A percentile compares a stretch with the other conserved stretches of the same genome.
phyloP scores from a whole-genome alignment of 139 green algal genomes.

The Tetraselmis chui region DNA sequence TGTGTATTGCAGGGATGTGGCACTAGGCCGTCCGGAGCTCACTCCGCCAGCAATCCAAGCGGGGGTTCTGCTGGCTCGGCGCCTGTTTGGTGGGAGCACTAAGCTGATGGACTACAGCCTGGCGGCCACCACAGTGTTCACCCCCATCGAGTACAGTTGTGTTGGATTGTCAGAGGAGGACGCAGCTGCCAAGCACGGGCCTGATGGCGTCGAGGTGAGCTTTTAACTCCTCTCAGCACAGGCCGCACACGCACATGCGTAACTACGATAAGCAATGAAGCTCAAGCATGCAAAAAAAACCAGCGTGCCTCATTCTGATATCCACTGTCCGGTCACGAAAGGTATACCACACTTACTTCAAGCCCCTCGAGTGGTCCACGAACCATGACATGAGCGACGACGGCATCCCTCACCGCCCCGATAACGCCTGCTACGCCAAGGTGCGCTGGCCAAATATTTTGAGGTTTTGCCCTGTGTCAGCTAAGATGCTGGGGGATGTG shows the following conservation, averaged over 20 bases:
- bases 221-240: too few relatives aligned
- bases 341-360: conserved; percentile 50
- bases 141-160: conserved; percentile 53
- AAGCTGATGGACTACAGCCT: conserved; percentile 41
- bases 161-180: conserved; percentile 43
- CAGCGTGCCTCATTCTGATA: too few relatives aligned
- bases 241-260: not conserved
- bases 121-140: conserved; percentile 49
- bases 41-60: conserved; percentile 47
- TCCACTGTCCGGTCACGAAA: too few relatives aligned
- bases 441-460: too few relatives aligned
- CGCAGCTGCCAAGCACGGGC: conserved; percentile 29
- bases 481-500: not conserved
- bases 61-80: conserved; percentile 27
- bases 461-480: not conserved
- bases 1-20: conserved; percentile 30
- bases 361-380: conserved; percentile 47
- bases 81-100: conserved; percentile 23
- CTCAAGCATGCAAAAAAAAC: too few relatives aligned
- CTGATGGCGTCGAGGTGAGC: conserved; percentile 39
- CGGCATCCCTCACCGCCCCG: conserved; percentile 24
- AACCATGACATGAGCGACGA: conserved; percentile 37
- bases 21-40: conserved; percentile 31
- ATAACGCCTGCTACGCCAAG: conserved; percentile 34
- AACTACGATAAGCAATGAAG: not conserved